phyloP scores from a whole-genome alignment of 129 eudicot genomes.

The Helichrysum umbraculigerum region DNA sequence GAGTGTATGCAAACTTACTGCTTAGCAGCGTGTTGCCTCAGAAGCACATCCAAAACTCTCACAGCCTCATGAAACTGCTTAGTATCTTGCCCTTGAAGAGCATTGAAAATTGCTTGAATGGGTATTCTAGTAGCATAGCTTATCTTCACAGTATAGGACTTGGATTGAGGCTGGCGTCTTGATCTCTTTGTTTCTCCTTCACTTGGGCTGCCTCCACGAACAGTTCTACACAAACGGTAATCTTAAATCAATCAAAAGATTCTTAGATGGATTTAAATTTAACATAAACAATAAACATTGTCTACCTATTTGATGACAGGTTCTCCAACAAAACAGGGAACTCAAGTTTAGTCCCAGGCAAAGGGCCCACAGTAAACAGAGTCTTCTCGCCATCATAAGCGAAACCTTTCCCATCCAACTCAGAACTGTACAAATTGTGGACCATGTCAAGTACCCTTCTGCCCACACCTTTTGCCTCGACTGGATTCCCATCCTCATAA shows the following conservation, averaged over 20 bases:
- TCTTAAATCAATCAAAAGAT: not conserved
- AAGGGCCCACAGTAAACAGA: constrained; percentile 47
- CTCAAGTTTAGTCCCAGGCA: constrained; percentile 44
- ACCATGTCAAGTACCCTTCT: constrained; percentile 45
- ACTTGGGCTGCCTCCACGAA: constrained; percentile 25
- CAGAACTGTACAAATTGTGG: constrained; percentile 24
- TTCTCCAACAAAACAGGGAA: constrained; percentile 53
- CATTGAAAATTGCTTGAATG: constrained; percentile 68
- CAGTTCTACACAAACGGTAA: constrained; percentile 22
- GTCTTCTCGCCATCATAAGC: constrained; percentile 56
- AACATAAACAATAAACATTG: not conserved
- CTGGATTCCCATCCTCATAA: constrained; percentile 53
- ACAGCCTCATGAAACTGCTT: constrained; percentile 79
- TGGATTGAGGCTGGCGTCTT: constrained; percentile 35
- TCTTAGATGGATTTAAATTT: not conserved
- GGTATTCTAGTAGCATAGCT: constrained; percentile 83
- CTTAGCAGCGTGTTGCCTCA: constrained; percentile 88
- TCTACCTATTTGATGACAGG: constrained; percentile 34
- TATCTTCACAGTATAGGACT: constrained; percentile 64
- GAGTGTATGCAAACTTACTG: constrained; percentile 47
- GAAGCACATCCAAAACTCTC: constrained; percentile 68
- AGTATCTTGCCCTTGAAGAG: constrained; percentile 66
- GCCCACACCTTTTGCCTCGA: constrained; percentile 47
- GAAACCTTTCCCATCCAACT: constrained; percentile 41
- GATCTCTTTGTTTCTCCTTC: constrained; percentile 44